Percentiles rank a stretch among this genome's conserved stretches.
Evolutionary conservation across 352 stramenopile genomes (phyloP).

Genomic region (Phytophthora litchii): DNA sequence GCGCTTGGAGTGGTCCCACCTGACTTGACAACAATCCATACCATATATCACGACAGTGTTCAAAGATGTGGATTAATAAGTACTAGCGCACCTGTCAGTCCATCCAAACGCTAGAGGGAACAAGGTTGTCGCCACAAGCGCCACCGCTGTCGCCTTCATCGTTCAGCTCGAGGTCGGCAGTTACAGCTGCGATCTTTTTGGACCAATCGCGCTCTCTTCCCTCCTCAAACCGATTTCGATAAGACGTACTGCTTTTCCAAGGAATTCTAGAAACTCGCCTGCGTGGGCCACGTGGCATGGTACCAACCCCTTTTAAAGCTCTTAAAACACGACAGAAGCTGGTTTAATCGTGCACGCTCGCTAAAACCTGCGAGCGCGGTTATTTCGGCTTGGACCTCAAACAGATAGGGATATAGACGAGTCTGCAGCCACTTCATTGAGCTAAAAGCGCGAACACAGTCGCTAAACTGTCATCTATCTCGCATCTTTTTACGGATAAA

Average conservation of each 20-base stretch:
- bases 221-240: constrained; percentile 6
- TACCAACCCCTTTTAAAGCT: too few species aligned
- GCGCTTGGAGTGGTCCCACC: constrained; percentile 84
- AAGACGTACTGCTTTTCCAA: constrained; percentile 2
- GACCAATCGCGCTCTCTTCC: constrained; percentile 11
- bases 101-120: constrained; percentile 43
- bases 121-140: constrained; percentile 17
- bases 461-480: too few species aligned
- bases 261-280: constrained; percentile 33
- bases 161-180: constrained; percentile 1
- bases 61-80: neutral
- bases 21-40: constrained; percentile 17
- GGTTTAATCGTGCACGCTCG: too few species aligned
- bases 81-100: constrained; percentile 53
- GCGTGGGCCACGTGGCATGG: constrained; percentile 14
- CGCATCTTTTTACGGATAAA: neutral
- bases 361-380: too few species aligned
- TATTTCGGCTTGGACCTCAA: too few species aligned
- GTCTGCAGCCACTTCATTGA: too few species aligned
- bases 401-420: too few species aligned
- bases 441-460: too few species aligned
- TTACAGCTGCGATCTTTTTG: constrained; percentile 8
- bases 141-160: constrained; percentile 19
- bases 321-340: too few species aligned
- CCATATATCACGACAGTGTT: neutral